Evolutionary conservation across 306 rosid genomes (phyloP).

Genomic region (Oemleria cerasiformis): DNA sequence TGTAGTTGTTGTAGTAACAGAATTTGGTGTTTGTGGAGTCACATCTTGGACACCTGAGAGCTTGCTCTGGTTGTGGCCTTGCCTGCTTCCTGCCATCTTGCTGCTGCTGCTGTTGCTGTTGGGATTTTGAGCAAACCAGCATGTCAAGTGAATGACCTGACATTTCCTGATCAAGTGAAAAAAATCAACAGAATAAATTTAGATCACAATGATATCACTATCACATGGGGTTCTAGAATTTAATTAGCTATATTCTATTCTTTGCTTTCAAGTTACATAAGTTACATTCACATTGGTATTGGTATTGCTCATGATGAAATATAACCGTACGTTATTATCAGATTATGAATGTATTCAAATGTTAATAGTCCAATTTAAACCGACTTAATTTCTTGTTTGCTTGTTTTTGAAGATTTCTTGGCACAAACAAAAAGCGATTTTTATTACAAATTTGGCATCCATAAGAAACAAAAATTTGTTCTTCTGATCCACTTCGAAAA

Average conservation of each 20-base stretch:
- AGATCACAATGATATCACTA: not conserved
- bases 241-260: not conserved
- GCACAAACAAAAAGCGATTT: not conserved
- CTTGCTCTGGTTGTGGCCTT: conserved; percentile 84
- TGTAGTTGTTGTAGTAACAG: conserved; percentile 97
- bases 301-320: not conserved
- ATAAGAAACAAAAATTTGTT: not conserved
- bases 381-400: not conserved
- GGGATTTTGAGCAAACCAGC: conserved; percentile 60
- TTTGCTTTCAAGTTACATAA: conserved; percentile 8
- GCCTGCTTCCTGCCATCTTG: conserved; percentile 37
- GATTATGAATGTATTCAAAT: not conserved
- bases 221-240: not conserved
- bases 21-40: conserved; percentile 92
- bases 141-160: conserved; percentile 64
- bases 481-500: not conserved
- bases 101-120: conserved; percentile 32
- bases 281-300: conserved; percentile 7
- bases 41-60: conserved; percentile 86
- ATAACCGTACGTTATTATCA: not conserved
- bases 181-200: not conserved
- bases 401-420: not conserved
- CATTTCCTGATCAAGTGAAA: conserved; percentile 60
- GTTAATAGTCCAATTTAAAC: no score
- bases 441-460: not conserved